Base-by-base conservation (phyloP, 176 grass and related monocot species). In the Tillandsia fasciculata region DNA sequence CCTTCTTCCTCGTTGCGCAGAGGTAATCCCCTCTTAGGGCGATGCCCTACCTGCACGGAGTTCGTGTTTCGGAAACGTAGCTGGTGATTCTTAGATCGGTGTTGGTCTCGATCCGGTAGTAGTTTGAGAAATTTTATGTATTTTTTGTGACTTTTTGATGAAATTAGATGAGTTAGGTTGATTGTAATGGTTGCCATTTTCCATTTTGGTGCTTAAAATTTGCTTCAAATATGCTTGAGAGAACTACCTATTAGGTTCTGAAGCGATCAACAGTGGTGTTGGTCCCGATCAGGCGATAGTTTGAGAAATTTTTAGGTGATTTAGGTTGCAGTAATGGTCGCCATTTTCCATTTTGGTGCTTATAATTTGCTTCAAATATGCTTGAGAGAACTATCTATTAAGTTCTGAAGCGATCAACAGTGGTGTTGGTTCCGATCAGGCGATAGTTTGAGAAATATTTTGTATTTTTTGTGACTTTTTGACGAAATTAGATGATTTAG, bases 1-100 rank as follows among this genome's bases (percentile, higher is more conserved):
- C 76, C 54, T 99, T 99, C 79, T 99, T 84, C 84, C 87, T 99
- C 51, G 83, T 99, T 51, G 90, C 87, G 65, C 86, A 85, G 57
- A 92, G 89, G 94, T 99, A 61, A 15, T 49, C n/a, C 42, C 10
- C 47, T 50, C 64, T 2, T 76, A 18, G 22, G 11, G 12, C n/a
- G 23, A 77, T 29, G 18, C 27, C 24, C 24, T 24, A 24, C 24
- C n/a, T 64, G 10, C 18, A 53, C 24, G 24, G 6, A 49, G 47
- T 11, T 70, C 49, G 65, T 12, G 63, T 26, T 59, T 22, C 29
- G n/a, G 11, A 1, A 14, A 20, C n/a, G 2, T 59, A 59, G n/a
- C 2, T 61, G 56, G 56, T 23, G 56, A 20, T 61, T 18, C 22
- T 61, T 15, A 61, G 17, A 61, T 9, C 56, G 22, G 15, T 61